These are phyloP conservation scores for Xylaria castorea DNA, from an alignment of 495 filamentous ascomycete species.

Conservation along the genomic window DNA sequence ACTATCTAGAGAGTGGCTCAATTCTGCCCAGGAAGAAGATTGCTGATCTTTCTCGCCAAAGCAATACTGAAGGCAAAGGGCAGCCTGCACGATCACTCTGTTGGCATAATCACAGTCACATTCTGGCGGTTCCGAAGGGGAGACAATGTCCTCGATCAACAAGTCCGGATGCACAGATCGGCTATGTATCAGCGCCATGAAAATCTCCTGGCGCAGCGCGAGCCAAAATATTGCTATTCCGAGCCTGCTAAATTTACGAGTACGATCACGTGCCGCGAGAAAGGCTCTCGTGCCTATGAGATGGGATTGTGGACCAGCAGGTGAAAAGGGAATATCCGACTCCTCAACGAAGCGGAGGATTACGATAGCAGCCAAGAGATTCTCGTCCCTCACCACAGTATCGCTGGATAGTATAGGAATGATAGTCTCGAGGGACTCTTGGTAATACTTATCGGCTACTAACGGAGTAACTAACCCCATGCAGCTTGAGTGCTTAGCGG, in stretches of 20 bases:
- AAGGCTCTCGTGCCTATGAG: slow-evolving; percentile 31
- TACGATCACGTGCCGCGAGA: slow-evolving; percentile 11
- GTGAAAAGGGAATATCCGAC: slow-evolving; percentile 14
- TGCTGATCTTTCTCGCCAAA: slow-evolving; percentile 13
- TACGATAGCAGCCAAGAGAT: slow-evolving; percentile 42
- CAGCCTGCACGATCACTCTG: slow-evolving; percentile 40
- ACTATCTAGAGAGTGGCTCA: not conserved
- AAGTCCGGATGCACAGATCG: slow-evolving; percentile 40
- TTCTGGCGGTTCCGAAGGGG: not conserved
- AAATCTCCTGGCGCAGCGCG: slow-evolving; percentile 45
- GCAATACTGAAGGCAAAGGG: slow-evolving; percentile 19
- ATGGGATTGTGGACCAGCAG: slow-evolving; percentile 14
- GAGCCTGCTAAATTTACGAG: slow-evolving; percentile 31
- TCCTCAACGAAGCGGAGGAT: slow-evolving; percentile 49
- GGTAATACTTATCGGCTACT: slow-evolving; percentile 16
- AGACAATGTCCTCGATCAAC: slow-evolving; percentile 36
- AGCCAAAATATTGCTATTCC: slow-evolving; percentile 43
- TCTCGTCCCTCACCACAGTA: slow-evolving; percentile 43
- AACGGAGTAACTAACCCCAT: not conserved
- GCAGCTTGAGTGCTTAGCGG: slow-evolving; percentile 15
- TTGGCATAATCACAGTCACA: slow-evolving; percentile 38
- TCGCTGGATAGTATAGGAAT: slow-evolving; percentile 40
- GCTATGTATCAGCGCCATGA: slow-evolving; percentile 43
- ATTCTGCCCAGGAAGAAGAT: slow-evolving; percentile 3
- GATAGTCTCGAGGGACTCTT: slow-evolving; percentile 26